Base-by-base conservation (phyloP, 495 filamentous ascomycete species). In the Durotheca rogersii region DNA sequence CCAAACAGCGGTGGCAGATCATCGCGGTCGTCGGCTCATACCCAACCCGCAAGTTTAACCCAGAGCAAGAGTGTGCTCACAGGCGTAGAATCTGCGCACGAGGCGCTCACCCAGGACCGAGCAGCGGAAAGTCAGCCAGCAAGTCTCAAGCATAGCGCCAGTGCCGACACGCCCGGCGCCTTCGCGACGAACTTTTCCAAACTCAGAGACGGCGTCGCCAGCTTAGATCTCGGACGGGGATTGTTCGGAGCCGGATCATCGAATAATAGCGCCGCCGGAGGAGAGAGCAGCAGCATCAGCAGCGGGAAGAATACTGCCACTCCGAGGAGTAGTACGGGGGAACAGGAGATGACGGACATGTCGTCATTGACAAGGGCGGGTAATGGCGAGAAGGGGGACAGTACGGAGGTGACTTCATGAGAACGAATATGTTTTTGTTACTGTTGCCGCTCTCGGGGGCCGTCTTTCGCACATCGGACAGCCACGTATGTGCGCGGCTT, bases 141-240 rank as follows among this genome's bases (percentile, higher is more conserved):
- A 6, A 53, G 62, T 10, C 44, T 76, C 0, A 69, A 70, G 31
- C 66, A 68, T 6, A 76, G 72, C 36, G 61, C 67, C 1, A 71
- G 66, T 35, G 66, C 74, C 11, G 71, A 68, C 12, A 59, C 70
- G 4, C 62, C 71, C 3, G 58, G 62, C 3, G 66, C 71, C 0
- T 62, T 76, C 44, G 65, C 71, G 0, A 62, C 64, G 1, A 66
- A 64, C 20, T 40, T 66, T 4, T 57, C 67, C 6, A 65, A 61
- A 31, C 45, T 81, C 10, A 65, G 72, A 34, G 78, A 78, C 14
- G 74, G 74, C 23, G 73, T 81, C 19, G 63, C 69, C 0, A 70
- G 70, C 1, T 42, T 81, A 12, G 67, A 69, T n/a, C 67, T 79
- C 29, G 65, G 69, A 11, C 56, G 56, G 0, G 47, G 62, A 11